These are phyloP conservation scores for Golubevia sp. DNA, from an alignment of 1,284 basidiomycete genomes.

Conservation along the genomic window DNA sequence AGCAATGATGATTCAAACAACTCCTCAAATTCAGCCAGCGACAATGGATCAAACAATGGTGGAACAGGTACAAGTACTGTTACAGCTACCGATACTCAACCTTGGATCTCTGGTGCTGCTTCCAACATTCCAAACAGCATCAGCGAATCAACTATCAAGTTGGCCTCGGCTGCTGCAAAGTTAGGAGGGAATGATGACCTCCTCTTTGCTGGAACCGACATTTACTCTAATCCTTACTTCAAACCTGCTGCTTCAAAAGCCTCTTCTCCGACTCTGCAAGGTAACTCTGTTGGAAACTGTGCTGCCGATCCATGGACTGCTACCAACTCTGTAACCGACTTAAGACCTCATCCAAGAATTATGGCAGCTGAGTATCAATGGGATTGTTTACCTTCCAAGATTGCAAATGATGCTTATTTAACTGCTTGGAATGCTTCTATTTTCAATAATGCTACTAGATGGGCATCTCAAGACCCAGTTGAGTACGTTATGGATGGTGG, in stretches of 20 bases:
- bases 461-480: conserved; percentile 21
- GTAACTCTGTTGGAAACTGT: conserved; percentile 18
- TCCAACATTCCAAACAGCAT: conserved; percentile 29
- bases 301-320: conserved; percentile 33
- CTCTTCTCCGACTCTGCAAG: conserved; percentile 18
- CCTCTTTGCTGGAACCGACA: conserved; percentile 49
- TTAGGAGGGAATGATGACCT: conserved; percentile 47
- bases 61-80: conserved; percentile 5
- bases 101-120: conserved; percentile 8
- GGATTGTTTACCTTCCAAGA: conserved; percentile 47
- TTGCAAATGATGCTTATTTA: conserved; percentile 55
- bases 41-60: conserved; percentile 14
- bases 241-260: conserved; percentile 23
- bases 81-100: too few relatives aligned
- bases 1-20: conserved; percentile 22
- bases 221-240: conserved; percentile 57
- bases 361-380: conserved; percentile 49
- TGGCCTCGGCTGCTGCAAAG: conserved; percentile 48
- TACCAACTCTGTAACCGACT: conserved; percentile 34
- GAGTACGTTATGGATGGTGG: conserved; percentile 48
- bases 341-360: conserved; percentile 53
- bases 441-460: conserved; percentile 52
- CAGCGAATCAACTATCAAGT: not conserved
- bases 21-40: conserved; percentile 13
- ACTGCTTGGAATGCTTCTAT: conserved; percentile 57